Conservation (phyloP, 2,329 filamentous ascomycete genomes). For the Catunica adiposa region DNA sequence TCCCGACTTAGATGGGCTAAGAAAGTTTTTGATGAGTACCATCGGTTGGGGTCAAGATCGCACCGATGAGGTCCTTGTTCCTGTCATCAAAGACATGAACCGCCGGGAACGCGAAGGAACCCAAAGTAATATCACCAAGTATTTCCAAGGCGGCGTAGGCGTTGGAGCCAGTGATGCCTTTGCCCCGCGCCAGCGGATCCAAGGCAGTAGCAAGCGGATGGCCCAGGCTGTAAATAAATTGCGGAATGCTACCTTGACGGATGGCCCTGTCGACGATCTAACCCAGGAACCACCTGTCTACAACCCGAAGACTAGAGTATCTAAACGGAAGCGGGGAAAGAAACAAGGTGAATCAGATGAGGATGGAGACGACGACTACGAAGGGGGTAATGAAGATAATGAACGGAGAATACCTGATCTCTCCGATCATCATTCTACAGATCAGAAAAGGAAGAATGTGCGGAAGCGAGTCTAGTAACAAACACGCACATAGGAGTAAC, state of each 20-base stretch:
- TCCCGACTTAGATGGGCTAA: slow-evolving; percentile 72
- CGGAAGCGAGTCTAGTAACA: not conserved
- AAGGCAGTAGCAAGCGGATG: slow-evolving; percentile 57
- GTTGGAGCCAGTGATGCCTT: slow-evolving; percentile 50
- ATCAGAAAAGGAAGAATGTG: not conserved
- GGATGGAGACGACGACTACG: not conserved
- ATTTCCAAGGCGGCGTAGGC: slow-evolving; percentile 62
- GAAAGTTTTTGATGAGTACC: slow-evolving; percentile 74
- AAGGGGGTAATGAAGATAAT: not conserved
- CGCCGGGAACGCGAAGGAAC: slow-evolving; percentile 73
- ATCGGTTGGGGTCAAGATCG: slow-evolving; percentile 86
- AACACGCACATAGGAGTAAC: too few species aligned
- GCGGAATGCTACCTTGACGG: slow-evolving; percentile 21
- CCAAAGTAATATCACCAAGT: slow-evolving; percentile 90
- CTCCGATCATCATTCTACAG: not conserved
- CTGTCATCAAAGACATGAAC: slow-evolving; percentile 93
- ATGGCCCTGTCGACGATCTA: not conserved
- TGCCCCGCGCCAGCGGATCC: slow-evolving; percentile 48
- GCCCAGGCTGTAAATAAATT: slow-evolving; percentile 55
- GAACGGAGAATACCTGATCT: not conserved
- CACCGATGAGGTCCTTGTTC: slow-evolving; percentile 89
- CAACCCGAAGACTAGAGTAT: not conserved
- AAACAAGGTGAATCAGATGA: not conserved
- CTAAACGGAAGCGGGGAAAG: not conserved
- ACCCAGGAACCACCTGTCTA: not conserved